phyloP scores from a whole-genome alignment of 2,329 filamentous ascomycete genomes.

The Corynespora cassiicola region DNA sequence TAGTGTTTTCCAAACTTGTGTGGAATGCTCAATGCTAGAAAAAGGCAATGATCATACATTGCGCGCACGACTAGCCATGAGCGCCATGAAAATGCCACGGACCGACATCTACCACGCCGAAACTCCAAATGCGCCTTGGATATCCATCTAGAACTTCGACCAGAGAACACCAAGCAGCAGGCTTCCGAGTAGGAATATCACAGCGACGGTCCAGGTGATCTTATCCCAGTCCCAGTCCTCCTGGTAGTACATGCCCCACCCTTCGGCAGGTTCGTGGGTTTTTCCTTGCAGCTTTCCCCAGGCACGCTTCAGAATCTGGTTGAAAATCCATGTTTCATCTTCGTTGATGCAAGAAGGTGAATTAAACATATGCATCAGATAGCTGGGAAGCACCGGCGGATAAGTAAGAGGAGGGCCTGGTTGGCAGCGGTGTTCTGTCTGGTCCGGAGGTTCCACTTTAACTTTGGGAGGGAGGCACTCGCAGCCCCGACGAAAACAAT shows the following conservation, averaged over 20 bases:
- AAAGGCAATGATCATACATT: too few species aligned
- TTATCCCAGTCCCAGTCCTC: conserved; percentile 27
- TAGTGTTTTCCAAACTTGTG: too few species aligned
- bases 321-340: conserved; percentile 23
- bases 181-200: conserved; percentile 21
- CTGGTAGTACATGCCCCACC: conserved; percentile 34
- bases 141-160: conserved; percentile 24
- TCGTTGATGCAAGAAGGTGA: conserved; percentile 23
- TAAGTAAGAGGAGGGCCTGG: conserved; percentile 21
- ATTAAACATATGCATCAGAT: conserved; percentile 23
- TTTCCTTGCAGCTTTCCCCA: conserved; percentile 23
- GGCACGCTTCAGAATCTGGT: conserved; percentile 28
- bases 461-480: conserved; percentile 27
- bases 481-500: conserved; percentile 18
- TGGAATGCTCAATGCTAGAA: too few species aligned
- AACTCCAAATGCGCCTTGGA: conserved; percentile 32
- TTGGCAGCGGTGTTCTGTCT: conserved; percentile 29
- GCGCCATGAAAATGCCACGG: too few species aligned
- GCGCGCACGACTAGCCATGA: too few species aligned
- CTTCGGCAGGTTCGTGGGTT: conserved; percentile 26
- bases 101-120: too few species aligned
- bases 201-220: conserved; percentile 15
- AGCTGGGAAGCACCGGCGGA: conserved; percentile 28
- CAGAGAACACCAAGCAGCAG: conserved; percentile 28
- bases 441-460: conserved; percentile 26